Evolutionary conservation across 768 basidiomycete species (phyloP).

Genomic region (Solioccasus polychromus): DNA sequence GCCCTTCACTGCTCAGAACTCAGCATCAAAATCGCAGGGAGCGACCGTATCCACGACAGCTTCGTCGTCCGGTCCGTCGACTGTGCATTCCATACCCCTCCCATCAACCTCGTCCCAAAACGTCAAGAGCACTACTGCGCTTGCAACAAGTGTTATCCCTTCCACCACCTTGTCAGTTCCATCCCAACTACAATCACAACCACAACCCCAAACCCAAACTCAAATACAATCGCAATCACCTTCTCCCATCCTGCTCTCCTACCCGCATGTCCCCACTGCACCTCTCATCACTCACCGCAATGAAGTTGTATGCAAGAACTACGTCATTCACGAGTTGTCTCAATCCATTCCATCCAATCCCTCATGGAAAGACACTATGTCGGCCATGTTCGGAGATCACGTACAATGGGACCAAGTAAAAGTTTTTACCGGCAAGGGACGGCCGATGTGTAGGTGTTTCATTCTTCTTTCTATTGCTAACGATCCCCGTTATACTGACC

Average conservation of each 20-base stretch:
- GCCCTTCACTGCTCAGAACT: conserved; percentile 13
- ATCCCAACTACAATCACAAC: conserved; percentile 3
- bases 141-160: background rate
- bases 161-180: background rate
- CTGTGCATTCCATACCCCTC: background rate
- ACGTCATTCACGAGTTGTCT: conserved; percentile 61
- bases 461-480: background rate
- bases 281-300: conserved; percentile 31
- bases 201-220: background rate
- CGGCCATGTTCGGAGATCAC: conserved; percentile 82
- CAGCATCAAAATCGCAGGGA: conserved; percentile 9
- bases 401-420: conserved; percentile 75
- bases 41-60: background rate
- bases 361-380: conserved; percentile 70
- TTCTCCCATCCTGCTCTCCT: conserved; percentile 8
- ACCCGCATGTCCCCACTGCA: conserved; percentile 6
- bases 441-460: conserved; percentile 53
- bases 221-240: conserved; percentile 1
- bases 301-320: conserved; percentile 63
- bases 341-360: conserved; percentile 50
- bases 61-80: background rate
- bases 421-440: conserved; percentile 60
- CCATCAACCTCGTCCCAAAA: conserved; percentile 2
- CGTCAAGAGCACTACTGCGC: background rate
- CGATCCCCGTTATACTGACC: background rate